Percentiles rank a stretch among this genome's conserved stretches.
These are phyloP conservation scores for Mucor circinelloides DNA, from an alignment of 371 early-diverging fungal genomes.

Conservation along the genomic window DNA sequence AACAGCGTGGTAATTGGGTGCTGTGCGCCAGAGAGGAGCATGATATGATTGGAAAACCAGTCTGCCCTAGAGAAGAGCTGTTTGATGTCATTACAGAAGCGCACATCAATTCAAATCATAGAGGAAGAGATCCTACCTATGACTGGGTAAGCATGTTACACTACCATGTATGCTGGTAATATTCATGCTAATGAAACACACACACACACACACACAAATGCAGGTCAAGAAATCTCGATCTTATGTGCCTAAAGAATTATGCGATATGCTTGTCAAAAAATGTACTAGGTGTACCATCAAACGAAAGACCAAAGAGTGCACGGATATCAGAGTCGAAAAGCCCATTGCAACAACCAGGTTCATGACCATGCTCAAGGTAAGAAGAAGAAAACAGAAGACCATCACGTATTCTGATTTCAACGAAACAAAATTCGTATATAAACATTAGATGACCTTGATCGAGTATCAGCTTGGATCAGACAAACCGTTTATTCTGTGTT, in stretches of 20 bases:
- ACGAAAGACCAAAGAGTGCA: neutral
- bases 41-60: neutral
- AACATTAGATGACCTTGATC: neutral
- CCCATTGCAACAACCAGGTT: neutral
- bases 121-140: conserved; percentile 3
- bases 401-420: neutral
- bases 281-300: neutral
- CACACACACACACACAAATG: neutral
- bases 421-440: neutral
- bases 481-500: neutral
- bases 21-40: neutral
- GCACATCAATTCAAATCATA: neutral
- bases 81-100: conserved; percentile 1
- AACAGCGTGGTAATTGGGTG: neutral
- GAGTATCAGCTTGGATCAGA: neutral
- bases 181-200: neutral
- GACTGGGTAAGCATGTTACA: neutral
- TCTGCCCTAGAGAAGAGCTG: neutral
- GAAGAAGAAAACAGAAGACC: too few relatives aligned
- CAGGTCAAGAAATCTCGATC: conserved; percentile 5
- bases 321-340: neutral
- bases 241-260: conserved; percentile 2
- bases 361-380: neutral
- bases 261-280: conserved; percentile 5
- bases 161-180: neutral